Evolutionary conservation across 352 stramenopile genomes (phyloP), one percentile per base, ranked within the genome.

Genomic region (Pythium dissotocum): DNA sequence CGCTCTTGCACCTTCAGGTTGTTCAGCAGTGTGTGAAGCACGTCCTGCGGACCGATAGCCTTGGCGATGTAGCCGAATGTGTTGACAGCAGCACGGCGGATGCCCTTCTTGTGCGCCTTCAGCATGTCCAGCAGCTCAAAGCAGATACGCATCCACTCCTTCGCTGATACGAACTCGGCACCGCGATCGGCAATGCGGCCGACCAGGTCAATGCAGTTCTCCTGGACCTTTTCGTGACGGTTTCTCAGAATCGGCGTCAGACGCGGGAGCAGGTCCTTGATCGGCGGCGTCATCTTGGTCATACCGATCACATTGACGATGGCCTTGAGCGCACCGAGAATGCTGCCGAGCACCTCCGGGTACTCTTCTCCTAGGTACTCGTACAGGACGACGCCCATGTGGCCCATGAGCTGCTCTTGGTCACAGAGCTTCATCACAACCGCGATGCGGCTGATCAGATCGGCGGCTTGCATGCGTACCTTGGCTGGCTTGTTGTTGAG

Each of bases 281-380:
- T 99, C 0, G 98, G 97, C 67, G 98, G 98, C 38, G 96, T 99
- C 97, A 99, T 99, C 72, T 99, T 99, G 36, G 89, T 98, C 97
- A 99, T 99, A 64, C 98, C 98, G 71, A 99, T 99, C 48, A 99
- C 97, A 75, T 99, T 99, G 18, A 99, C 98, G 67, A 99, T 99
- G 10, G 96, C 94, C 69, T 98, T 98, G 18, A 99, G 81, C 4
- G 96, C 98, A 61, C 97, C 96, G 28, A 99, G 86, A 69, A 99
- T 99, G 38, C 92, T 99, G 32, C 97, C 98, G 12, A 99, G 75
- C 59, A 99, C 98, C 75, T 99, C 97, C 0, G 98, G 98, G 74
- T 99, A 99, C 72, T 99, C 98, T 82, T 99, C 98, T 21, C 98
- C 98, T 4, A 99, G 83, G 76, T 99, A 99, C 75, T 99, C 98